phyloP scores from a whole-genome alignment of 2,329 filamentous ascomycete species.

The Alternaria sp. region DNA sequence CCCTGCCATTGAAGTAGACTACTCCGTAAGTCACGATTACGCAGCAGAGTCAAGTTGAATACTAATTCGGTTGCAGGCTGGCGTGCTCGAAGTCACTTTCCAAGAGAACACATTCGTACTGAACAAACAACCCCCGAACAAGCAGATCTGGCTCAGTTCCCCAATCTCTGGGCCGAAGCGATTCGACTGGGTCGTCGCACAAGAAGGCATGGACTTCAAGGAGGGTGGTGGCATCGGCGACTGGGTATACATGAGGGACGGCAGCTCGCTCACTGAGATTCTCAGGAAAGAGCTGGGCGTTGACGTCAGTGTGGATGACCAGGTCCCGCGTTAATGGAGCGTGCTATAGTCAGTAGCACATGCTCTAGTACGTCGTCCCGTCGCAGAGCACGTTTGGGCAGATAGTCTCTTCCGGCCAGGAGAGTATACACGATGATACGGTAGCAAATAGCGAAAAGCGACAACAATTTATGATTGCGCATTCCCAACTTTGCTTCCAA shows the following conservation, averaged over 20 bases:
- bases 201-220: constrained; percentile 78
- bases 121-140: constrained; percentile 98
- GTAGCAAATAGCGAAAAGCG: constrained; percentile 4
- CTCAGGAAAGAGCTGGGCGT: constrained; percentile 79
- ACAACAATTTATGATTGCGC: not conserved
- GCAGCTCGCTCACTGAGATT: constrained; percentile 74
- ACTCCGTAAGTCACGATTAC: constrained; percentile 67
- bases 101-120: constrained; percentile 82
- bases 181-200: constrained; percentile 83
- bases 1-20: constrained; percentile 86
- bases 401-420: not conserved
- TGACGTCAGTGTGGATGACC: constrained; percentile 49
- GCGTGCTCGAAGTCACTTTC: constrained; percentile 78
- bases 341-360: not conserved
- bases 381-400: not conserved
- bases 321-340: constrained; percentile 35
- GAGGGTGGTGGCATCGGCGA: constrained; percentile 74
- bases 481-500: not conserved
- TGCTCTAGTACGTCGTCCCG: not conserved
- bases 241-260: constrained; percentile 90
- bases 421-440: not conserved
- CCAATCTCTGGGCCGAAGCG: constrained; percentile 91
- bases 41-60: not conserved
- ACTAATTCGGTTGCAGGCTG: constrained; percentile 66
- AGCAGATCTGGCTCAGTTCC: constrained; percentile 95